Evolutionary conservation across 2,329 filamentous ascomycete genomes (phyloP).

Genomic region (Fusarium domesticum): DNA sequence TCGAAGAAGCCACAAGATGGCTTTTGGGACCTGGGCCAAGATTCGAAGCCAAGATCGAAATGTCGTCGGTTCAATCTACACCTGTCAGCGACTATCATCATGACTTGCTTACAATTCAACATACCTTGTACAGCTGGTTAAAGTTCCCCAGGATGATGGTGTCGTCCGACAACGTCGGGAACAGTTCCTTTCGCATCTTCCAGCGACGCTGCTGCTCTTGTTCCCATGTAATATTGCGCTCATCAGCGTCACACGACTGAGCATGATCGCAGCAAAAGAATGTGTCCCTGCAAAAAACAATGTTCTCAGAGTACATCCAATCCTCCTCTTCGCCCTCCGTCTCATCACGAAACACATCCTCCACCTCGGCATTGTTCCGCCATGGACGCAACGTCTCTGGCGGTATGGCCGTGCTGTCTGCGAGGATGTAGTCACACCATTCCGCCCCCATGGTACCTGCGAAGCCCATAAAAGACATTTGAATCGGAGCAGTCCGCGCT

Average conservation of each 20-base stretch:
- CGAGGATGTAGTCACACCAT: slow-evolving; percentile 97
- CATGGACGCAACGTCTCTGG: slow-evolving; percentile 75
- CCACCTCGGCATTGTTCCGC: slow-evolving; percentile 69
- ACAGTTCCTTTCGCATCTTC: slow-evolving; percentile 90
- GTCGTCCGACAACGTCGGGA: slow-evolving; percentile 78
- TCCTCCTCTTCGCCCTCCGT: slow-evolving; percentile 67
- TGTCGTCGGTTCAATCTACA: slow-evolving; percentile 90
- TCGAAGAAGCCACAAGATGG: slow-evolving; percentile 91
- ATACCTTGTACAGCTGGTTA: slow-evolving; percentile 96
- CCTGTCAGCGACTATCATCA: background rate
- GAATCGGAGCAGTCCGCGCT: slow-evolving; percentile 87
- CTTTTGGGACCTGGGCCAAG: slow-evolving; percentile 77
- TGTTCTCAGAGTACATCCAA: slow-evolving; percentile 97
- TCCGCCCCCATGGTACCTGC: slow-evolving; percentile 93
- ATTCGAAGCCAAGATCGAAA: slow-evolving; percentile 96
- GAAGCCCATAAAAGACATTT: slow-evolving; percentile 99
- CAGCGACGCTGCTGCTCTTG: slow-evolving; percentile 79
- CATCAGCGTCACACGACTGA: slow-evolving; percentile 76
- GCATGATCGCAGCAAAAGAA: slow-evolving; percentile 99
- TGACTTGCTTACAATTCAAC: slow-evolving; percentile 16
- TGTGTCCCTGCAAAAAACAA: slow-evolving; percentile 89
- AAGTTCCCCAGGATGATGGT: slow-evolving; percentile 94
- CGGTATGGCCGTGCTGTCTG: slow-evolving; percentile 84
- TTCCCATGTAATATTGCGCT: slow-evolving; percentile 70
- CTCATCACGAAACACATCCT: slow-evolving; percentile 65